Conservation (phyloP, 768 basidiomycete species). For the Sutorius australiensis region DNA sequence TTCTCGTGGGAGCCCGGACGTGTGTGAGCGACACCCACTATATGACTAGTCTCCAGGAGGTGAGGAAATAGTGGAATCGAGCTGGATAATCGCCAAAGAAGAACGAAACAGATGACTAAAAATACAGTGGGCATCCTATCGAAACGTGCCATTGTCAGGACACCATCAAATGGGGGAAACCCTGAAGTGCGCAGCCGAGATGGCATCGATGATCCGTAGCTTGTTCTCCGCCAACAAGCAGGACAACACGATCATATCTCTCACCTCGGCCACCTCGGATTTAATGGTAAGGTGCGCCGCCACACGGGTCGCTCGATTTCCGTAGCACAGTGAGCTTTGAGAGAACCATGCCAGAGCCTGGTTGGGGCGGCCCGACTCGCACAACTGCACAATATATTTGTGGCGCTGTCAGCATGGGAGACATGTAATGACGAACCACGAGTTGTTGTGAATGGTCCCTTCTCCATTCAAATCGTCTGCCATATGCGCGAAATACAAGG, state of each 20-base stretch:
- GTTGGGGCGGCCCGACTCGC: constrained; percentile 3
- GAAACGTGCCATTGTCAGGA: background rate
- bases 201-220: background rate
- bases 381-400: constrained; percentile 4
- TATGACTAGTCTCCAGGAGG: constrained; percentile 14
- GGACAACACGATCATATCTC: constrained; percentile 19
- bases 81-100: constrained; percentile 43
- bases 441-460: background rate
- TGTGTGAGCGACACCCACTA: background rate
- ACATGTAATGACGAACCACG: constrained; percentile 11
- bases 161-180: background rate
- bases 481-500: constrained; percentile 4
- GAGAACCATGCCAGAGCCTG: constrained; percentile 14
- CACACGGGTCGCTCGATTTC: background rate
- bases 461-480: constrained; percentile 16
- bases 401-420: background rate
- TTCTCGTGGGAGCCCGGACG: background rate
- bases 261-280: constrained; percentile 8
- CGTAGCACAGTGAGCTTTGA: background rate
- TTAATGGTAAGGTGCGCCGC: constrained; percentile 12
- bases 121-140: background rate
- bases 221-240: constrained; percentile 18
- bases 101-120: constrained; percentile 12
- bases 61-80: constrained; percentile 55
- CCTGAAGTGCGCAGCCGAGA: background rate